Conservation (phyloP, 768 basidiomycete species). For the Leccinum obscurum region DNA sequence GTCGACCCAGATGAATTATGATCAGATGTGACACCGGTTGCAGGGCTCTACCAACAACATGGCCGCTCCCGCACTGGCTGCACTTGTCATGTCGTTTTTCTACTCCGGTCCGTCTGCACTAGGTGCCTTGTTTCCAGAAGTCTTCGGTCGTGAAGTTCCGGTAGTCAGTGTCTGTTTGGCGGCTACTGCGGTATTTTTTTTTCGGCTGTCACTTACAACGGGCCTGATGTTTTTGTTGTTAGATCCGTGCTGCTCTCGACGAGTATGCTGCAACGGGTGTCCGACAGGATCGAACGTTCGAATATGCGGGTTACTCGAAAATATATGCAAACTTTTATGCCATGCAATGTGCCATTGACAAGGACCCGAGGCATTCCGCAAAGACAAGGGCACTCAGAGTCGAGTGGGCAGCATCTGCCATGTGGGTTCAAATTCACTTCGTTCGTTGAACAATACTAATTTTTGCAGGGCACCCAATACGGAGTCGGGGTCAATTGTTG, state of each 20-base stretch:
- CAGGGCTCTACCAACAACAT: no score
- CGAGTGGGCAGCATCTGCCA: neutral
- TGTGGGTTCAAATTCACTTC: neutral
- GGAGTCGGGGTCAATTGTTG: neutral
- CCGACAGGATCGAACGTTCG: neutral
- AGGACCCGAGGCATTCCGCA: neutral
- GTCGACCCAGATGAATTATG: no score
- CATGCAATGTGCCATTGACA: neutral
- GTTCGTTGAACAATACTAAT: neutral
- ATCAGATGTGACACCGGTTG: no score
- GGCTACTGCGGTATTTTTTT: neutral
- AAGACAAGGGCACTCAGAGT: neutral
- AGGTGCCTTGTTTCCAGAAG: neutral
- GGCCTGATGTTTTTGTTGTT: neutral
- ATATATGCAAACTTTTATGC: neutral
- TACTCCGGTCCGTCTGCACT: neutral
- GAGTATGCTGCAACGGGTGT: no score
- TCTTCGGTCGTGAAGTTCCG: neutral
- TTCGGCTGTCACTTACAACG: no score
- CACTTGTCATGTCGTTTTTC: no score
- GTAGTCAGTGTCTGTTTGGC: neutral
- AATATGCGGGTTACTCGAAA: neutral
- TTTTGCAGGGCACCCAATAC: neutral
- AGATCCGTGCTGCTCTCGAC: neutral
- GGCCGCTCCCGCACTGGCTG: no score